Base-by-base conservation (phyloP, 805 yeast genomes). In the Kluyveromyces nonfermentans region DNA sequence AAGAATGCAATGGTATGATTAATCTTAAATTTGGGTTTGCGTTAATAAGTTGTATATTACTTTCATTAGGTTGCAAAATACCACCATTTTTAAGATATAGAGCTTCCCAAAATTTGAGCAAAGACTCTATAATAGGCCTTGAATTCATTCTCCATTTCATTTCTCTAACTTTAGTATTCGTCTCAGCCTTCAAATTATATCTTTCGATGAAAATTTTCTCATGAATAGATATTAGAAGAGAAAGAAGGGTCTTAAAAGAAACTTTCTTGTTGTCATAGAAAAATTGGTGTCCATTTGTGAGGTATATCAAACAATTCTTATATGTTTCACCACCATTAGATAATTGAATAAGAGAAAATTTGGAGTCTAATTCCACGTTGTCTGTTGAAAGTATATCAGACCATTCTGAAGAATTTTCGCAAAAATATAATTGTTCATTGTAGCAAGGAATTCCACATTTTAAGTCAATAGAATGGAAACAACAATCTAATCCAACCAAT, bases 51-150 rank as follows among this genome's bases (percentile, higher is more conserved):
- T 64, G 59, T 12, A 66, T 50, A 31, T 60, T 56, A 6, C 49
- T 50, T 22, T 74, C 74, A 49, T 73, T 73, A 22, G 81, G 72
- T 17, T 72, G 70, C 20, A 80, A 60, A 2, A 74, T 67, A 5
- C 93, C 93, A 8, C 82, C 85, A 52, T 76, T 80, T 49, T 70
- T 69, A 34, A 78, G 62, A 55, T 74, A 84, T 22, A 75, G 58
- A 15, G 71, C 67, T 60, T 84, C 93, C 90, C 90, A 84, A 21
- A 78, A 67, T 50, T 75, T 76, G 18, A 84, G 57, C 51, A 82
- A 59, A 10, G 73, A 62, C 49, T 76, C 80, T 42, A 84, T 70
- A 6, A 68, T 63, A 1, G 85, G 85, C 48, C 82, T 69, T 7
- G 74, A 70, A 45, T 74, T 73, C 65, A 79, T 66, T 57, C 85